Evolutionary conservation across 2,329 filamentous ascomycete genomes (phyloP).

Genomic region (Aureobasidium sp.): DNA sequence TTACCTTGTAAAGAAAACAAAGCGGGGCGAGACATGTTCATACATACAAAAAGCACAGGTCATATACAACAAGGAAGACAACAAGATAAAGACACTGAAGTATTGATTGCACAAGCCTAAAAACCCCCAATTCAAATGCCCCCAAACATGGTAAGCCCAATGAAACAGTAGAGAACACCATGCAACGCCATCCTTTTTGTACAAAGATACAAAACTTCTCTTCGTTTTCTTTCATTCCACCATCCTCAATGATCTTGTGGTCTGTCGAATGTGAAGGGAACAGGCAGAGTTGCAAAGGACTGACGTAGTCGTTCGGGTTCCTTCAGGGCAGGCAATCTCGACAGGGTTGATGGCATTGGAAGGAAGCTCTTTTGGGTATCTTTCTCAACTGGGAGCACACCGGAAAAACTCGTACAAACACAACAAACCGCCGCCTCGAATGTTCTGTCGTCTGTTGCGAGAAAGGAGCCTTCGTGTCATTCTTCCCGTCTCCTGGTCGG

Average conservation of each 20-base stretch:
- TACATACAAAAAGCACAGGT: too few species aligned
- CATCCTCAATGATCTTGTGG: not conserved
- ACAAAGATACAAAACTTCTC: not conserved
- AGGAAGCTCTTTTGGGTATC: constrained; percentile 7
- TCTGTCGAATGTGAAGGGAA: not conserved
- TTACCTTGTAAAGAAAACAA: too few species aligned
- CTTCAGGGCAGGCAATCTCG: not conserved
- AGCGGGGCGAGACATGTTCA: too few species aligned
- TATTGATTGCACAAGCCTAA: constrained; percentile 1
- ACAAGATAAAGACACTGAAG: not conserved
- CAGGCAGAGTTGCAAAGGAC: not conserved
- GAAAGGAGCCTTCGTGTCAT: not conserved
- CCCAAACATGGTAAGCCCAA: not conserved
- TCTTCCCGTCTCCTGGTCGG: not conserved
- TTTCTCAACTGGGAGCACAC: not conserved
- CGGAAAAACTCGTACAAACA: not conserved
- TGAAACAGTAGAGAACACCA: not conserved
- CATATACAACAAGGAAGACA: too few species aligned
- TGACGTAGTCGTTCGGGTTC: not conserved
- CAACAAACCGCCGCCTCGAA: not conserved
- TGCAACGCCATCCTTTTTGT: not conserved
- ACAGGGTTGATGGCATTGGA: not conserved
- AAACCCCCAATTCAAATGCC: not conserved
- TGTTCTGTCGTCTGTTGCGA: not conserved
- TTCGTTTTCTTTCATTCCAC: not conserved